Evolutionary conservation across 1,284 basidiomycete genomes (phyloP).

Genomic region (Ustilago lituana): DNA sequence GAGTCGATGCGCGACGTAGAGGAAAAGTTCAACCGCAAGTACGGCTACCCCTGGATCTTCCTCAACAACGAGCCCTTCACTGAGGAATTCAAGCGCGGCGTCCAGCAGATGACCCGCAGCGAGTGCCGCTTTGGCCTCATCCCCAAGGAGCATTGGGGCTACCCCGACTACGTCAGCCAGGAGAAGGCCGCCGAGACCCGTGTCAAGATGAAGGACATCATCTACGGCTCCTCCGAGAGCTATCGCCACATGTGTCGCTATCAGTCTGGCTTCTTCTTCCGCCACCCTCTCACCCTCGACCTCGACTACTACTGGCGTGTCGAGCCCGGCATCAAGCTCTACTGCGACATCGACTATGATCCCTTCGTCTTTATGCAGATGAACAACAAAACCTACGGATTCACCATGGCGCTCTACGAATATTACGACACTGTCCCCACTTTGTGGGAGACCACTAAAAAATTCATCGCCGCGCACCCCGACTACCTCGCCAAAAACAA

Average conservation of each 20-base stretch:
- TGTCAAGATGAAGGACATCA: constrained; percentile 78
- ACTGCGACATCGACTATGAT: constrained; percentile 81
- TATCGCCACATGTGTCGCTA: constrained; percentile 80
- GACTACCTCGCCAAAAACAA: constrained; percentile 78
- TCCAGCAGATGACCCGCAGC: constrained; percentile 63
- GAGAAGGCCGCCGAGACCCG: constrained; percentile 75
- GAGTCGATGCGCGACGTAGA: constrained; percentile 60
- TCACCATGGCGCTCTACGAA: constrained; percentile 81
- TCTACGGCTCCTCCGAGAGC: constrained; percentile 80
- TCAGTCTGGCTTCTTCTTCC: constrained; percentile 82
- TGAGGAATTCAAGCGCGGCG: constrained; percentile 68
- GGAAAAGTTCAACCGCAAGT: constrained; percentile 66
- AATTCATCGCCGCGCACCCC: constrained; percentile 77
- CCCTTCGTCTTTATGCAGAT: constrained; percentile 90
- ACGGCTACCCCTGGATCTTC: constrained; percentile 69
- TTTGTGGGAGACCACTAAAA: constrained; percentile 77
- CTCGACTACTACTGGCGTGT: constrained; percentile 95
- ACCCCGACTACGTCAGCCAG: constrained; percentile 77
- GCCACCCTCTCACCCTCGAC: constrained; percentile 71
- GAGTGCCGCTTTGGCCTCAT: constrained; percentile 78
- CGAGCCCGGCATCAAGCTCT: constrained; percentile 79
- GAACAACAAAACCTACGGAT: constrained; percentile 77
- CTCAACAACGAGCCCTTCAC: constrained; percentile 68
- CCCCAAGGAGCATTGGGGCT: constrained; percentile 82
- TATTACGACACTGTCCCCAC: constrained; percentile 81